These are phyloP conservation scores for Stromatinia cepivora DNA, from an alignment of 2,329 filamentous ascomycete species.

Conservation along the genomic window DNA sequence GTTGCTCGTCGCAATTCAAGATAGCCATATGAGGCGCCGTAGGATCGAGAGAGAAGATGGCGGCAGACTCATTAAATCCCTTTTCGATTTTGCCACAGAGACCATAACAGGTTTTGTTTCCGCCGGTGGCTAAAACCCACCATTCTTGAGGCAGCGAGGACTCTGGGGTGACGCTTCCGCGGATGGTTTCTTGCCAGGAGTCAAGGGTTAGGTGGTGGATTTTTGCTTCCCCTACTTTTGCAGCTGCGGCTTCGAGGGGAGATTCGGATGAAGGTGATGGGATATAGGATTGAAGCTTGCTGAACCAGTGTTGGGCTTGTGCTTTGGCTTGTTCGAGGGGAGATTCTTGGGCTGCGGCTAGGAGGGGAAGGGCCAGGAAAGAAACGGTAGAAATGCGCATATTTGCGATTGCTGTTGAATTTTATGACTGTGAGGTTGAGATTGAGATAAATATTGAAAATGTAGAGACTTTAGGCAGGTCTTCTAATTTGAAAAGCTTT, in stretches of 20 bases:
- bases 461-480: background rate
- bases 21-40: conserved; percentile 66
- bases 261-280: conserved; percentile 46
- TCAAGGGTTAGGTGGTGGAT: conserved; percentile 62
- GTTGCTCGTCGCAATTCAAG: conserved; percentile 73
- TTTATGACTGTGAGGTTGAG: background rate
- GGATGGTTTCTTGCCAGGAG: conserved; percentile 71
- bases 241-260: conserved; percentile 48
- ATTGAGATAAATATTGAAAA: background rate
- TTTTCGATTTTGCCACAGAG: conserved; percentile 63
- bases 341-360: conserved; percentile 55
- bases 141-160: conserved; percentile 67
- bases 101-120: conserved; percentile 74
- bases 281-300: conserved; percentile 57
- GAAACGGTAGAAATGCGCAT: conserved; percentile 60
- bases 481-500: background rate
- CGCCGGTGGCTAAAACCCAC: conserved; percentile 72
- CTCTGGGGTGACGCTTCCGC: conserved; percentile 58
- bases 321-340: conserved; percentile 58
- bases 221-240: conserved; percentile 52
- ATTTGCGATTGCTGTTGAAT: conserved; percentile 12
- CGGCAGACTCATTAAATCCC: conserved; percentile 66
- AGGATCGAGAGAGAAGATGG: conserved; percentile 60
- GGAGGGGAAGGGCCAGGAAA: conserved; percentile 56
- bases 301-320: conserved; percentile 63